phyloP scores from a whole-genome alignment of 2,329 filamentous ascomycete species.

The Eutypa lata region DNA sequence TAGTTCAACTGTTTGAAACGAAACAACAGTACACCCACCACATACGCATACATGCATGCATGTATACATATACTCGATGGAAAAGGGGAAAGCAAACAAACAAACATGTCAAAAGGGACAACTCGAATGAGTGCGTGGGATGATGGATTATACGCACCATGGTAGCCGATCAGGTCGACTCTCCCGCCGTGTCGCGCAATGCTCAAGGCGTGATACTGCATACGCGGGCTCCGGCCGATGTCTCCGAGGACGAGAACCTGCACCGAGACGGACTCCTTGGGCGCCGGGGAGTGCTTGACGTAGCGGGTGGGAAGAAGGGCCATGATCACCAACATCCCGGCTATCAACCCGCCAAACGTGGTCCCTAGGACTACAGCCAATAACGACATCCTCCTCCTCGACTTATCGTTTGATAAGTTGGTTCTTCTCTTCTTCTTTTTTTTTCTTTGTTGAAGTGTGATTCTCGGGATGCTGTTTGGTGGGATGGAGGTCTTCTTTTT shows the following conservation, averaged over 20 bases:
- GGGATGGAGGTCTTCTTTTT: too few species aligned
- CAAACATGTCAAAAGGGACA: too few species aligned
- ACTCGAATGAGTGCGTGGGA: background rate
- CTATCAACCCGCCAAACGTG: slow-evolving; percentile 23
- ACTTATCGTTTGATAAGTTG: too few species aligned
- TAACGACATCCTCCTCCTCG: slow-evolving; percentile 17
- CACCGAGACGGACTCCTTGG: slow-evolving; percentile 39
- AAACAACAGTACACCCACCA: too few species aligned
- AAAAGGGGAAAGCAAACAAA: too few species aligned
- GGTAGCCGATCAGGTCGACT: slow-evolving; percentile 85
- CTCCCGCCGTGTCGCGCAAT: slow-evolving; percentile 76
- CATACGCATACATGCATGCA: too few species aligned
- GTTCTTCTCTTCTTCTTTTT: too few species aligned
- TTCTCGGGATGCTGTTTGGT: background rate
- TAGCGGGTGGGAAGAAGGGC: slow-evolving; percentile 35
- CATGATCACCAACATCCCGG: slow-evolving; percentile 27
- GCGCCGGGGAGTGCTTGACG: slow-evolving; percentile 30
- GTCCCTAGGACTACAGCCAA: slow-evolving; percentile 22
- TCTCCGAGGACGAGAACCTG: slow-evolving; percentile 93
- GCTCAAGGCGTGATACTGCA: slow-evolving; percentile 97
- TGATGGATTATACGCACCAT: slow-evolving; percentile 49
- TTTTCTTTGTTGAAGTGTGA: background rate
- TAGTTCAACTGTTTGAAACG: slow-evolving; percentile 4
- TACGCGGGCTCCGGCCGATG: slow-evolving; percentile 91
- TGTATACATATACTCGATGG: too few species aligned